Evolutionary conservation across 2,329 filamentous ascomycete species (phyloP).

Genomic region (Colletotrichum sublineola): DNA sequence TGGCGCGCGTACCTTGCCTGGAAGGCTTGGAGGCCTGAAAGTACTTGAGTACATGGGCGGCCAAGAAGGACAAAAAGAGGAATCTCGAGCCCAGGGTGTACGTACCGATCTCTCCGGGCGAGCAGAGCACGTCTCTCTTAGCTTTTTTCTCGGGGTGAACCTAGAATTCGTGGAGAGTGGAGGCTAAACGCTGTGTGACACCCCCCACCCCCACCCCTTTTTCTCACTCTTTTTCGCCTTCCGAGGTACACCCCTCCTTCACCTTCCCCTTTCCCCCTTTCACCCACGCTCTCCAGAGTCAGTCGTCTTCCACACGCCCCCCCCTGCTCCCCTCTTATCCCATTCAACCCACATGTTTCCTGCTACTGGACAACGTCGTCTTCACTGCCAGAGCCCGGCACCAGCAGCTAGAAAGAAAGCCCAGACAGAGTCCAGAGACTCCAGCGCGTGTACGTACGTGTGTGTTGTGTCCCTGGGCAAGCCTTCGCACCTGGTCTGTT

Average conservation of each 20-base stretch:
- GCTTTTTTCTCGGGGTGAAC: constrained; percentile 32
- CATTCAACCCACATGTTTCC: constrained; percentile 7
- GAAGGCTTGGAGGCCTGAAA: background rate
- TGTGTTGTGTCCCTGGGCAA: background rate
- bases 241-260: constrained; percentile 12
- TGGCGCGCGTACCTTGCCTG: constrained; percentile 22
- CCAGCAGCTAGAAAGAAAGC: background rate
- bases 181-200: constrained; percentile 5
- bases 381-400: background rate
- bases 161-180: constrained; percentile 23
- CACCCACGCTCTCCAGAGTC: constrained; percentile 23
- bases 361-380: constrained; percentile 16
- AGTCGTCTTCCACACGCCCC: constrained; percentile 1
- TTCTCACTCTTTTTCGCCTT: background rate
- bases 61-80: constrained; percentile 11
- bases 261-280: constrained; percentile 24
- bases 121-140: constrained; percentile 40
- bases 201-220: background rate
- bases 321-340: background rate
- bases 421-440: background rate
- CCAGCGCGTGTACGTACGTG: background rate
- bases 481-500: constrained; percentile 19
- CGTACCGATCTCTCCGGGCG: constrained; percentile 36
- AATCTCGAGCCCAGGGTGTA: background rate
- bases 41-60: constrained; percentile 4